Conservation (phyloP, 495 filamentous ascomycete species). For the Hypoxylon cercidicola region DNA sequence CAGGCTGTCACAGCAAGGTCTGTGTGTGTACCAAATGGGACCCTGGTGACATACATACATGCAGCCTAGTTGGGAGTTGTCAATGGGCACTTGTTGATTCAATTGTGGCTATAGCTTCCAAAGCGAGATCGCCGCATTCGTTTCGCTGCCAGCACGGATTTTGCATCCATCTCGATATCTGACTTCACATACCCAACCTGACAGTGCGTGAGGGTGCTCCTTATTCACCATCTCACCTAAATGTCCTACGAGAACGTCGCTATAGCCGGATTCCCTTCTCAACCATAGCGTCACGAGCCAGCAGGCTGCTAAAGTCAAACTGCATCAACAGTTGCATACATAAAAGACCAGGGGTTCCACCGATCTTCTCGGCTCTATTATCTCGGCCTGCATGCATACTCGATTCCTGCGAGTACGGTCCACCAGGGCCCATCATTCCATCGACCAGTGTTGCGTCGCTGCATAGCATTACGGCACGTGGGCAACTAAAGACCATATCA, state of each 20-base stretch:
- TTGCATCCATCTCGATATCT: background rate
- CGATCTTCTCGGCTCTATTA: slow-evolving; percentile 10
- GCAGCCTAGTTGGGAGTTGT: background rate
- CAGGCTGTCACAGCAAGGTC: background rate
- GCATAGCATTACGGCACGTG: slow-evolving; percentile 32
- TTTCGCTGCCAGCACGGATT: background rate
- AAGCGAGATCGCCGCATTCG: background rate
- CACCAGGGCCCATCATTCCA: slow-evolving; percentile 24
- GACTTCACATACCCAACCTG: background rate
- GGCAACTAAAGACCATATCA: slow-evolving; percentile 20
- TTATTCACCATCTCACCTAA: background rate
- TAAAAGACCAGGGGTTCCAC: slow-evolving; percentile 1
- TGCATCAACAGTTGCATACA: slow-evolving; percentile 10
- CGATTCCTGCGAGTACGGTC: slow-evolving; percentile 13
- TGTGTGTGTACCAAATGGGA: slow-evolving; percentile 2
- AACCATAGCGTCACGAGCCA: background rate
- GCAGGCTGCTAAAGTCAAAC: slow-evolving; percentile 2
- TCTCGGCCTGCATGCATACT: slow-evolving; percentile 18
- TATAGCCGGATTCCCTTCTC: background rate
- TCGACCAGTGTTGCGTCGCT: slow-evolving; percentile 20
- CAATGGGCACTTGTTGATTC: background rate
- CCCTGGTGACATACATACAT: background rate
- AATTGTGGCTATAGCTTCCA: slow-evolving; percentile 10
- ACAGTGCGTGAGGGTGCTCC: background rate
- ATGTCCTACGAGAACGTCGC: background rate